Base-by-base conservation (phyloP, 2,329 filamentous ascomycete genomes). In the Fusarium decemcellulare region DNA sequence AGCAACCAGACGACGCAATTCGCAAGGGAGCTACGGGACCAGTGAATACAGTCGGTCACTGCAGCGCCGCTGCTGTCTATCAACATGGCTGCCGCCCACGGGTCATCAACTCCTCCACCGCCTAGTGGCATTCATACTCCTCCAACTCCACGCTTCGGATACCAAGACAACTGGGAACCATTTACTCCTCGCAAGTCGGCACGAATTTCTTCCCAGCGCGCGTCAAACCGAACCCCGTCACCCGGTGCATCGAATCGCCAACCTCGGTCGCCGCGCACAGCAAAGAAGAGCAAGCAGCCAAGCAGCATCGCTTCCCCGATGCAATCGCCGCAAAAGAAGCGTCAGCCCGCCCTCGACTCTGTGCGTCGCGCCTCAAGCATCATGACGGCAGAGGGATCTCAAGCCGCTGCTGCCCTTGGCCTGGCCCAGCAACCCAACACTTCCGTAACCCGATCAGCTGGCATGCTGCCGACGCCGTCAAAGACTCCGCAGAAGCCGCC, bases 381-480 rank as follows among this genome's bases (percentile, higher is more conserved):
- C 23, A 75, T 87, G 68, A 82, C 83, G 27, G 78, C 81, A 8
- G 82, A 86, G 55, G 77, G 80, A 65, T 77, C 82, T 47, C 77
- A 79, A 61, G 82, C 85, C 15, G 81, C 85, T 12, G 77, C 79
- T 14, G 78, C 80, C n/a, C 77, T 84, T 6, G 82, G 81, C 39
- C 73, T 81, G 18, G 72, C 76, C 46, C 77, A 79, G 58, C 67
- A 73, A 37, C 74, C 78, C 42, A 57, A 66, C 44, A 65, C 71
- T 29, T 70, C 79, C 48, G 51, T 78, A 51, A 75, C 81, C 16
- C 79, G 80, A 58, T 72, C 77, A 58, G 73, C 79, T 58, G 85
- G 83, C 67, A 92, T 93, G 86, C 87, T 95, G 47, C 92, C 91
- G 15, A 95, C 93, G 4, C 93, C 93, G 3, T 87, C 90, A 69